phyloP scores from a whole-genome alignment of 2,329 filamentous ascomycete genomes.

The Sporothrix pallida region DNA sequence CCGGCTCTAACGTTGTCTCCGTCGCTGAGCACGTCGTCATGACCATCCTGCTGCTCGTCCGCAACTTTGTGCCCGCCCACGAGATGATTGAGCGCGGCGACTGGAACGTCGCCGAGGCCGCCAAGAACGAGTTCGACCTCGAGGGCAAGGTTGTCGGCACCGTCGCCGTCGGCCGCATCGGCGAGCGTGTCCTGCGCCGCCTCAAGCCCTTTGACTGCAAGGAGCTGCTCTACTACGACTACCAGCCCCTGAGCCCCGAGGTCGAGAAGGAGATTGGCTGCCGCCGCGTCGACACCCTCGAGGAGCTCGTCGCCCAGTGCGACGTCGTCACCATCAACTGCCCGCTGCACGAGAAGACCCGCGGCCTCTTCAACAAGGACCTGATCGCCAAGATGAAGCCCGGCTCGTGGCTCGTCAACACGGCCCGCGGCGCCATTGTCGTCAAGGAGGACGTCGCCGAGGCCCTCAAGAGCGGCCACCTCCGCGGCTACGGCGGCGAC shows the following conservation, averaged over 20 bases:
- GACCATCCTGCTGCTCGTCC: constrained; percentile 94
- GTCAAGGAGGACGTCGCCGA: constrained; percentile 99
- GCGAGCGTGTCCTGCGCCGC: constrained; percentile 94
- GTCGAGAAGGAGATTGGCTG: constrained; percentile 94
- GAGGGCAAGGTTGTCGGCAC: constrained; percentile 98
- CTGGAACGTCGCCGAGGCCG: constrained; percentile 93
- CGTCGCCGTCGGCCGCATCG: constrained; percentile 95
- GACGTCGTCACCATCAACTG: constrained; percentile 99
- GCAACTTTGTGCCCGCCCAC: constrained; percentile 98
- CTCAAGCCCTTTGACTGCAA: constrained; percentile 99
- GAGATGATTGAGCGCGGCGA: constrained; percentile 88
- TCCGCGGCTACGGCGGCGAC: constrained; percentile 85
- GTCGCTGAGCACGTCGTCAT: constrained; percentile 99
- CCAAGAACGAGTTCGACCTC: constrained; percentile 98
- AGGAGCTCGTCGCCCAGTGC: constrained; percentile 93
- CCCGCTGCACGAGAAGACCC: constrained; percentile 97
- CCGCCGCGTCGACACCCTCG: constrained; percentile 83
- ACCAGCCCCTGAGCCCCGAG: constrained; percentile 88
- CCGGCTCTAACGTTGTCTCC: constrained; percentile 96
- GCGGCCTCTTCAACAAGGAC: constrained; percentile 97
- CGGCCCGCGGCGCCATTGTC: constrained; percentile 96
- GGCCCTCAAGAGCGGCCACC: constrained; percentile 88
- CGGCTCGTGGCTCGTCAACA: constrained; percentile 97
- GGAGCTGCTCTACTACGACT: constrained; percentile 99
- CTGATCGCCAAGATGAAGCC: constrained; percentile 98